These are phyloP conservation scores for Aspergillus asperescens DNA, from an alignment of 495 filamentous ascomycete species.

Conservation along the genomic window DNA sequence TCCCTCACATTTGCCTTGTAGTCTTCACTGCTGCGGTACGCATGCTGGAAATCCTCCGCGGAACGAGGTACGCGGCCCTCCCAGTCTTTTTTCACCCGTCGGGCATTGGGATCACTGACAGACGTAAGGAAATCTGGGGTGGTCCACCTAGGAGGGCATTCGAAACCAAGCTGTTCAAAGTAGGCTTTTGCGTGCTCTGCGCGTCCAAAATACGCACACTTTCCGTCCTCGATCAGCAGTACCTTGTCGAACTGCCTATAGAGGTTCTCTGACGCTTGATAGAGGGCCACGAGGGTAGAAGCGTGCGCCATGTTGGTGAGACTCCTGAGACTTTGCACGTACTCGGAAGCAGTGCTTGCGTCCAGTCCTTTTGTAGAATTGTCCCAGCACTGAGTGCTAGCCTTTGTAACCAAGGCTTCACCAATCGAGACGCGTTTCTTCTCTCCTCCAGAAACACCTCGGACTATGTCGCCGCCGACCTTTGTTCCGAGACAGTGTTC, in stretches of 20 bases:
- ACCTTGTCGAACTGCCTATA: constrained; percentile 70
- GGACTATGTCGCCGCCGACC: constrained; percentile 61
- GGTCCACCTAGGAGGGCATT: constrained; percentile 56
- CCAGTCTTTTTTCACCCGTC: constrained; percentile 53
- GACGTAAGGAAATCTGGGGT: constrained; percentile 66
- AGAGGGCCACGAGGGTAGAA: constrained; percentile 59
- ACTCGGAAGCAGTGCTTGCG: constrained; percentile 58
- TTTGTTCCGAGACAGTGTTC: constrained; percentile 63
- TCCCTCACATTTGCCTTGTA: constrained; percentile 34
- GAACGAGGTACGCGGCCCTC: constrained; percentile 57
- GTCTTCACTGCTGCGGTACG: constrained; percentile 47
- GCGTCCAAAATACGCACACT: constrained; percentile 59
- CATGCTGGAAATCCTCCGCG: constrained; percentile 50
- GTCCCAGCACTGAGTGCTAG: constrained; percentile 62
- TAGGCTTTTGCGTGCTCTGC: constrained; percentile 52
- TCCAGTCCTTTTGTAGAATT: constrained; percentile 66
- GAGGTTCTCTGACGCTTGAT: constrained; percentile 65
- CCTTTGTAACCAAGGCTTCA: constrained; percentile 63
- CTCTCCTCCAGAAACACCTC: constrained; percentile 68
- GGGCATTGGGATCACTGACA: constrained; percentile 58
- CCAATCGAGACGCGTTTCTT: constrained; percentile 68
- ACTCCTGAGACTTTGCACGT: constrained; percentile 56
- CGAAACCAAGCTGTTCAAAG: constrained; percentile 61
- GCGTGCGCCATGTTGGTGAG: constrained; percentile 58
- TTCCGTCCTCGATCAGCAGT: constrained; percentile 61